Percentiles rank a stretch among this genome's conserved stretches.
These are phyloP conservation scores for Marasmius sp. DNA, from an alignment of 1,284 basidiomycete genomes.

Conservation along the genomic window DNA sequence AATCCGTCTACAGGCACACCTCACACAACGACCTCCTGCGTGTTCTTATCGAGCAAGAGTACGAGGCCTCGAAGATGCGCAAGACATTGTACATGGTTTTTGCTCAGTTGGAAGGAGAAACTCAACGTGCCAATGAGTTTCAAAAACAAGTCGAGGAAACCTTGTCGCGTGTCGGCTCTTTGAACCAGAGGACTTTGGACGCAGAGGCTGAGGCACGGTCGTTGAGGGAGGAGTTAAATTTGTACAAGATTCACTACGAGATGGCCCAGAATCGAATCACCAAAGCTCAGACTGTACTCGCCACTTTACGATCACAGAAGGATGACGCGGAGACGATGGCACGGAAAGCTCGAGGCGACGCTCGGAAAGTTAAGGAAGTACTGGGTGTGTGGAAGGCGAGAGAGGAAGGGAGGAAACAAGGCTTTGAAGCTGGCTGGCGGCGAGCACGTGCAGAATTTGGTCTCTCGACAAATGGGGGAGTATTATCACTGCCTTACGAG, in stretches of 20 bases:
- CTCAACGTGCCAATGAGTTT: slow-evolving; percentile 49
- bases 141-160: slow-evolving; percentile 51
- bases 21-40: slow-evolving; percentile 46
- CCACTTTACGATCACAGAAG: slow-evolving; percentile 43
- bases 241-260: slow-evolving; percentile 65
- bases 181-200: slow-evolving; percentile 49
- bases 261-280: slow-evolving; percentile 61
- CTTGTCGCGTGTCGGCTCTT: slow-evolving; percentile 45
- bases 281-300: slow-evolving; percentile 42
- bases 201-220: slow-evolving; percentile 53
- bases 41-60: slow-evolving; percentile 54
- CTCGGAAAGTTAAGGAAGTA: slow-evolving; percentile 48
- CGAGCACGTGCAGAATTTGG: slow-evolving; percentile 40
- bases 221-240: slow-evolving; percentile 50
- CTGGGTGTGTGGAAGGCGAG: slow-evolving; percentile 45
- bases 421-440: slow-evolving; percentile 54
- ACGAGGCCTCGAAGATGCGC: slow-evolving; percentile 52
- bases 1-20: slow-evolving; percentile 28
- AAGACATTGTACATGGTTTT: slow-evolving; percentile 50
- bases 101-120: slow-evolving; percentile 53
- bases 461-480: not conserved
- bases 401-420: slow-evolving; percentile 53
- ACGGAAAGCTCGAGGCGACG: slow-evolving; percentile 41
- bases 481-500: not conserved
- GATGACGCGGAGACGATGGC: slow-evolving; percentile 52